These are phyloP conservation scores for Bjerkandera adusta DNA, from an alignment of 1,284 basidiomycete genomes.

Conservation along the genomic window DNA sequence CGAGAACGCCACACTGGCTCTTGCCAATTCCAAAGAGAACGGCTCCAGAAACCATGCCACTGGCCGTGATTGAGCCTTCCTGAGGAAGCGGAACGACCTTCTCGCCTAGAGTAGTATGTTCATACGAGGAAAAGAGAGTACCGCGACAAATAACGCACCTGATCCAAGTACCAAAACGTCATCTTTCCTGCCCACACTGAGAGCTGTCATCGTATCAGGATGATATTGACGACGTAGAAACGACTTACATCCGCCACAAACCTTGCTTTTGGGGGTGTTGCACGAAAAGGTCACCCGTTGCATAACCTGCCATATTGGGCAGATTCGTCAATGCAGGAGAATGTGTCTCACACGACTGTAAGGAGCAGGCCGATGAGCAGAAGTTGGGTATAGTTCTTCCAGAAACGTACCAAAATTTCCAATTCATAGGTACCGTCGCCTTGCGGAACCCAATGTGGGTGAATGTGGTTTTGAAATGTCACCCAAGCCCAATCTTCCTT, in stretches of 20 bases:
- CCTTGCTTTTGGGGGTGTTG: conserved; percentile 18
- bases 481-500: conserved; percentile 6
- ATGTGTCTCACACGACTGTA: conserved; percentile 15
- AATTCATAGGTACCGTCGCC: conserved; percentile 30
- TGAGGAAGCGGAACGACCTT: conserved; percentile 28
- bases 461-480: background rate
- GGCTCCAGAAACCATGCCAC: conserved; percentile 24
- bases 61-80: conserved; percentile 25
- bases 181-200: no score
- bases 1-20: conserved; percentile 18
- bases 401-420: conserved; percentile 28
- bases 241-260: conserved; percentile 18
- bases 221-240: conserved; percentile 17
- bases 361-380: background rate
- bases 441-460: conserved; percentile 26
- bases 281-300: conserved; percentile 13
- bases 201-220: no score
- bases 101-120: no score
- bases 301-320: conserved; percentile 13
- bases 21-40: conserved; percentile 20
- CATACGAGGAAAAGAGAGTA: no score
- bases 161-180: no score
- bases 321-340: conserved; percentile 17
- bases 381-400: background rate
- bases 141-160: no score